Conservation (phyloP, 2,329 filamentous ascomycete genomes). For the Ascochyta lentis region DNA sequence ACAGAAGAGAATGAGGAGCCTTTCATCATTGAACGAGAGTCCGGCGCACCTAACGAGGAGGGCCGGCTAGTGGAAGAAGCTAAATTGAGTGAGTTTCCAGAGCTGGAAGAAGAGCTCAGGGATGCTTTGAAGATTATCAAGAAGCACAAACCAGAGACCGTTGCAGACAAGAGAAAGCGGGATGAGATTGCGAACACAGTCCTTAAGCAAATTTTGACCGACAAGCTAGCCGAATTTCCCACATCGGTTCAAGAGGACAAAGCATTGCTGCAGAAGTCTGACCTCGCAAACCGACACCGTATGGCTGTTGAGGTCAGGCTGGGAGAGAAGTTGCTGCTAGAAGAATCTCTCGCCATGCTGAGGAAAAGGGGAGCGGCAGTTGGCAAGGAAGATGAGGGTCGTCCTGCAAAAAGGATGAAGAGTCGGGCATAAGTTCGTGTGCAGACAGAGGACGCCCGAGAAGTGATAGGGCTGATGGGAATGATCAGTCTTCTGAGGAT, state of each 20-base stretch:
- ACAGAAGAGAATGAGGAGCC: conserved; percentile 25
- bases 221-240: conserved; percentile 23
- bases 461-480: background rate
- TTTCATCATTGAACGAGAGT: conserved; percentile 32
- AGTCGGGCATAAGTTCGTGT: background rate
- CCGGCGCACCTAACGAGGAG: conserved; percentile 29
- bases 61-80: conserved; percentile 21
- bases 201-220: conserved; percentile 14
- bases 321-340: conserved; percentile 28
- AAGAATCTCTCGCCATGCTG: conserved; percentile 21
- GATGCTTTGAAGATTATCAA: conserved; percentile 22
- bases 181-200: conserved; percentile 16
- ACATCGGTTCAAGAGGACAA: conserved; percentile 23
- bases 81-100: conserved; percentile 19
- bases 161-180: conserved; percentile 24
- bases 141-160: conserved; percentile 12
- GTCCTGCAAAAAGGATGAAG: conserved; percentile 10
- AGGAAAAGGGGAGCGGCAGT: background rate
- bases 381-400: background rate
- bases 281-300: conserved; percentile 20
- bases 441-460: background rate
- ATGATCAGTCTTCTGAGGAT: background rate
- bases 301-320: conserved; percentile 31
- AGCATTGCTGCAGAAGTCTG: conserved; percentile 10
- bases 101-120: conserved; percentile 31